These are phyloP conservation scores for Suhomyces taliae DNA, from an alignment of 1,139 yeast genomes.

Conservation along the genomic window DNA sequence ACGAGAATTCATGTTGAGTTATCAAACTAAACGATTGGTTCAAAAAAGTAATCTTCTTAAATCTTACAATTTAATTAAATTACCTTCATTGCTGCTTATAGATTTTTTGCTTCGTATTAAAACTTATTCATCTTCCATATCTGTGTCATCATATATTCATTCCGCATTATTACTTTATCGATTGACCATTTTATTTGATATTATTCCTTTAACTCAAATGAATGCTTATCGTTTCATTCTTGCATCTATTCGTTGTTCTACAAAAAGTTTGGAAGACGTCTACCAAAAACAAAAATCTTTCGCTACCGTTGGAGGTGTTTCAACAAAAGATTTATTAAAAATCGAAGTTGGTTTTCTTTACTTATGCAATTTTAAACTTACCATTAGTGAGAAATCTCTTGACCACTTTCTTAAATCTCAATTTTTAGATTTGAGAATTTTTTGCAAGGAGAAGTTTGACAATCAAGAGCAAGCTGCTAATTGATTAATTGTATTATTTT, in stretches of 20 bases:
- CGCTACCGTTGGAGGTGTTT: constrained; percentile 49
- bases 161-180: constrained; percentile 42
- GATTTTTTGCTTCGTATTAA: constrained; percentile 40
- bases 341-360: constrained; percentile 46
- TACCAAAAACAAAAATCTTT: constrained; percentile 45
- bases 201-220: constrained; percentile 31
- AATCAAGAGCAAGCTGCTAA: not conserved
- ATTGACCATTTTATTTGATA: constrained; percentile 33
- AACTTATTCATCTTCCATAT: constrained; percentile 44
- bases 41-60: constrained; percentile 34
- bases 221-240: constrained; percentile 43
- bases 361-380: constrained; percentile 40
- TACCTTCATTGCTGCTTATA: constrained; percentile 38
- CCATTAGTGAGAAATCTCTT: constrained; percentile 37
- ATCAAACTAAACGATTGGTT: constrained; percentile 6
- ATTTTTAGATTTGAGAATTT: constrained; percentile 28
- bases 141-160: constrained; percentile 43
- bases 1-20: constrained; percentile 6
- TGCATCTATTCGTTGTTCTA: constrained; percentile 47
- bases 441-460: constrained; percentile 18
- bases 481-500: no score
- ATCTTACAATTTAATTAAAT: constrained; percentile 35
- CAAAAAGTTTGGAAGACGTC: constrained; percentile 44
- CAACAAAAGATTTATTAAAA: constrained; percentile 36
- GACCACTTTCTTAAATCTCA: constrained; percentile 32